phyloP scores from a whole-genome alignment of 768 basidiomycete species.

The Leccinum olivaceopallidum region DNA sequence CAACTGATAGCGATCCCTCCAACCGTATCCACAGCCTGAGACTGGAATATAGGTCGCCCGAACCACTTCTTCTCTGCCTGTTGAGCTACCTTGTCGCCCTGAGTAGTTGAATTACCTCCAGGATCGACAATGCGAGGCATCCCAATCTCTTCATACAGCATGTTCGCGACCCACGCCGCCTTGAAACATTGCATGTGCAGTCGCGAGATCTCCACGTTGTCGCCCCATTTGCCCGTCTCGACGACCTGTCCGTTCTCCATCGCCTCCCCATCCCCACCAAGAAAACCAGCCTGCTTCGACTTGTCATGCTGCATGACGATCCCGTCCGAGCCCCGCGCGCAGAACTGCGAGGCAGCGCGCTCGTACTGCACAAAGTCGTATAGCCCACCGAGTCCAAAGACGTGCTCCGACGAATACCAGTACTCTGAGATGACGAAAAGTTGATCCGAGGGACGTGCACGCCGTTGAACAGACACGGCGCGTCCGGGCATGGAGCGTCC shows the following conservation, averaged over 20 bases:
- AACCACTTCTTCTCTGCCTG: no score
- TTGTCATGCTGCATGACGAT: conserved; percentile 67
- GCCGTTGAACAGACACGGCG: conserved; percentile 92
- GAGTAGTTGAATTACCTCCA: conserved; percentile 69
- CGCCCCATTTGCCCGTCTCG: conserved; percentile 65
- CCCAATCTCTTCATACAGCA: conserved; percentile 90
- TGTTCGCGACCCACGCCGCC: conserved; percentile 96
- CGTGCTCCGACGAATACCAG: conserved; percentile 98
- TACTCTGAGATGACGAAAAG: conserved; percentile 96
- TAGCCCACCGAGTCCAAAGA: conserved; percentile 90
- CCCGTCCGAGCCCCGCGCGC: conserved; percentile 73
- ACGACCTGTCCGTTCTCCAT: conserved; percentile 59
- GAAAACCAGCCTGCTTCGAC: conserved; percentile 46
- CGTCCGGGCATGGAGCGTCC: conserved; percentile 74
- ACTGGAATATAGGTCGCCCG: no score
- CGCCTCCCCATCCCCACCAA: conserved; percentile 69
- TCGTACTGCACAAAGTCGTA: conserved; percentile 98
- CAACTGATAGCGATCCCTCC: no score
- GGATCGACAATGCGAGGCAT: conserved; percentile 89
- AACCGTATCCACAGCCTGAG: no score
- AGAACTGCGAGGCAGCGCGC: conserved; percentile 86
- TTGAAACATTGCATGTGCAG: conserved; percentile 99
- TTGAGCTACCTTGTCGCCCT: no score
- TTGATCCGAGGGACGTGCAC: conserved; percentile 93
- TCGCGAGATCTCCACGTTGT: conserved; percentile 77